Base-by-base conservation (phyloP, 495 filamentous ascomycete genomes). In the Trichoderma parareesei region DNA sequence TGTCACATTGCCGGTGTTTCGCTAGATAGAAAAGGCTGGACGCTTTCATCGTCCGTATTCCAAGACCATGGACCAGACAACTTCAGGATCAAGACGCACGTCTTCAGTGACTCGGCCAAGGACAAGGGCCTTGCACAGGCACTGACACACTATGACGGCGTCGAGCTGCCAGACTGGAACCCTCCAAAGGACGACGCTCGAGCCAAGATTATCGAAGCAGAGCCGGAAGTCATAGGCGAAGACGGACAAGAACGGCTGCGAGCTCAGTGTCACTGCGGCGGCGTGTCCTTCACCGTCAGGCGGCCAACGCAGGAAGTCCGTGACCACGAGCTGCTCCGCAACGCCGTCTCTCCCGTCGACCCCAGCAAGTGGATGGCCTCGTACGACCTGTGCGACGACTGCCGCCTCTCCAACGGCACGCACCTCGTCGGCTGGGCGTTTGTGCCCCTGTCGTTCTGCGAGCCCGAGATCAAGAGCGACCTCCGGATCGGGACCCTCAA, bases 371-470 rank as follows among this genome's bases (percentile, higher is more conserved):
- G 84, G 75, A 70, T 84, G 4, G 87, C 85, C 11, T 82, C 81
- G 38, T 75, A 82, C 40, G 89, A 88, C 69, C 72, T 79, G 3
- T 89, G 87, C 72, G 69, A 68, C 13, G 82, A 82, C 53, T 88
- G 87, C 72, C 81, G 88, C 37, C 72, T 82, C 11, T 71, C 77
- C 8, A 79, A 80, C 14, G 88, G 88, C 11, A 81, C 82, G 67
- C 85, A 89, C 35, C 80, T 85, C 59, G 77, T 85, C 48, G 69
- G 76, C 4, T 91, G 88, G 88, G 80, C 82, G 0, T 87, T 88
- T 65, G 71, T 88, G 4, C 87, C 87, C 0, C 80, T 78, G 42
- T 70, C 72, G 64, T 76, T 85, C 61, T 69, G 81, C 43, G 74
- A 81, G 18, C 77, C 71, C 64, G 75, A 63, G 37, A 71, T 65